These are phyloP conservation scores for Carallia brachiata DNA, from an alignment of 345 rosid species.

Conservation along the genomic window DNA sequence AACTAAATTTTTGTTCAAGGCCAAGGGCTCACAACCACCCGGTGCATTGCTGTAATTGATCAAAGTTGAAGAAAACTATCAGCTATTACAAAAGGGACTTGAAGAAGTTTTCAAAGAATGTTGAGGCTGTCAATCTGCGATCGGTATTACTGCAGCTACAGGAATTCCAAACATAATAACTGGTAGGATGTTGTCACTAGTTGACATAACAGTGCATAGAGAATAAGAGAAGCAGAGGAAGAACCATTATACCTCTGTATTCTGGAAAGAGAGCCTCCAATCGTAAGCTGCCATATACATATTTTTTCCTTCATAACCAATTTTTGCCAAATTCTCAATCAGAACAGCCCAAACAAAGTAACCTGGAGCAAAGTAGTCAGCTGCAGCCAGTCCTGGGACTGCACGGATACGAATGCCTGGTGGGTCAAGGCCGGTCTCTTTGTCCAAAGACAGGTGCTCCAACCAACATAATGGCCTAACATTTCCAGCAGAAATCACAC, in stretches of 20 bases:
- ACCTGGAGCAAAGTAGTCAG: slow-evolving; percentile 58
- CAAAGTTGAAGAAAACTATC: too few relatives aligned
- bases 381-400: slow-evolving; percentile 54
- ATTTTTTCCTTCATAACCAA: slow-evolving; percentile 77
- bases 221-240: slow-evolving; percentile 8
- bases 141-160: not conserved
- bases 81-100: too few relatives aligned
- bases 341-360: slow-evolving; percentile 75
- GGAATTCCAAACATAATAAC: not conserved
- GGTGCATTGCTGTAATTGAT: too few relatives aligned
- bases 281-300: slow-evolving; percentile 31
- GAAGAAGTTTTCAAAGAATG: not conserved
- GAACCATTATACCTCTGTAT: slow-evolving; percentile 24
- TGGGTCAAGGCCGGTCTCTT: slow-evolving; percentile 78
- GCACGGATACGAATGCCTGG: slow-evolving; percentile 63
- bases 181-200: not conserved
- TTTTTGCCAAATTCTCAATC: slow-evolving; percentile 69
- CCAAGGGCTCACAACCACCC: too few relatives aligned
- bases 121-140: not conserved
- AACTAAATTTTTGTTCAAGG: too few relatives aligned
- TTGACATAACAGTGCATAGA: not conserved
- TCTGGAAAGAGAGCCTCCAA: slow-evolving; percentile 35
- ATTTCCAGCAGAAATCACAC: not conserved
- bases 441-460: slow-evolving; percentile 68
- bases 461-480: slow-evolving; percentile 68